Conservation (phyloP, 2,329 filamentous ascomycete species). For the Ceratocystis papillata region DNA sequence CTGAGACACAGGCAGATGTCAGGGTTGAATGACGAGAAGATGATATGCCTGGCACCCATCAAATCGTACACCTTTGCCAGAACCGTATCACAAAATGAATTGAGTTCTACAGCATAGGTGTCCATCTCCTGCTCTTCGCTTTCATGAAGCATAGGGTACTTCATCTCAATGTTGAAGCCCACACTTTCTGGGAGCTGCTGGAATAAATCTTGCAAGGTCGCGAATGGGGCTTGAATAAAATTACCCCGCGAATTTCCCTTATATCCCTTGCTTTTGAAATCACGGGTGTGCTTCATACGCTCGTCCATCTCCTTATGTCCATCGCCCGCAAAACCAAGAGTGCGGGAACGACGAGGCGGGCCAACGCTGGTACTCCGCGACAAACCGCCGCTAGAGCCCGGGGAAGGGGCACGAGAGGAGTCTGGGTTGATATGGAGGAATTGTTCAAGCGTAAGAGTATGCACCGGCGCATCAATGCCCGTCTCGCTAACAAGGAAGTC, state of each 20-base stretch:
- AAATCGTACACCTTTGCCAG: conserved; percentile 82
- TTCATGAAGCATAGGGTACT: conserved; percentile 97
- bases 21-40: conserved; percentile 95
- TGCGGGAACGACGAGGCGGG: conserved; percentile 41
- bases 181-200: conserved; percentile 67
- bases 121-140: conserved; percentile 95
- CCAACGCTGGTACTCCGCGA: conserved; percentile 34
- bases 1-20: conserved; percentile 89
- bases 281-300: conserved; percentile 92
- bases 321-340: conserved; percentile 42
- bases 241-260: conserved; percentile 90
- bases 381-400: conserved; percentile 13
- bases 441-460: conserved; percentile 88
- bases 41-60: conserved; percentile 72
- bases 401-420: conserved; percentile 25
- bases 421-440: conserved; percentile 75
- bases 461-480: conserved; percentile 90
- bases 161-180: conserved; percentile 98
- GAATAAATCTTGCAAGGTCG: conserved; percentile 89
- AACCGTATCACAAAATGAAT: conserved; percentile 92
- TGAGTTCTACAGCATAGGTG: conserved; percentile 87
- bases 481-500: conserved; percentile 97
- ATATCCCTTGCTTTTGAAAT: conserved; percentile 89
- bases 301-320: conserved; percentile 47
- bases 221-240: conserved; percentile 92